Conservation (phyloP, 2,329 filamentous ascomycete species). For the Paraphoma sp. region DNA sequence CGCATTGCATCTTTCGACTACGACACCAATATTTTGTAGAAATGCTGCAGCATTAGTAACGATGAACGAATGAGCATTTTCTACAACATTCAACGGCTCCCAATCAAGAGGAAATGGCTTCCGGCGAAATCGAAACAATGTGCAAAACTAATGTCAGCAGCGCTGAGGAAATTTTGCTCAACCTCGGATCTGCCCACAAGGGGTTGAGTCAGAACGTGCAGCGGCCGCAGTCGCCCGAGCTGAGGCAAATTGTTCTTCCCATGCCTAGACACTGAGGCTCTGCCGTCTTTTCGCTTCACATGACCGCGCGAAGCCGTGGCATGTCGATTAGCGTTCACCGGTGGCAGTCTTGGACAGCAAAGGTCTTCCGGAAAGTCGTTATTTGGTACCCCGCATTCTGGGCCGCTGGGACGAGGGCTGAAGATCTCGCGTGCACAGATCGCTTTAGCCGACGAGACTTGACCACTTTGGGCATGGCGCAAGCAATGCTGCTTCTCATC, state of each 20-base stretch:
- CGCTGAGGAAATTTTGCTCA: neutral
- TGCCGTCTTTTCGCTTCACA: neutral
- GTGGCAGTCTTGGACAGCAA: neutral
- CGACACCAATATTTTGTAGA: no score
- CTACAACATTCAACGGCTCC: no score
- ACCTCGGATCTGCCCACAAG: neutral
- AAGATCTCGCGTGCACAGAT: neutral
- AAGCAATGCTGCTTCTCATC: neutral
- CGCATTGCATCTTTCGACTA: no score
- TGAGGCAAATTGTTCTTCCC: neutral
- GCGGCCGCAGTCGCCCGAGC: neutral
- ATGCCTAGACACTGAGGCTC: neutral
- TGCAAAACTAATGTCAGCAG: neutral
- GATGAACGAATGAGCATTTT: no score
- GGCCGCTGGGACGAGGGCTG: neutral
- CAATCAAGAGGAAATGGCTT: no score
- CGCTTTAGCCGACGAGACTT: neutral
- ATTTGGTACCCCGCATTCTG: conserved; percentile 1
- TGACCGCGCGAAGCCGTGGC: neutral
- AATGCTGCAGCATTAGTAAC: no score
- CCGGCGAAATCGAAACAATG: no score
- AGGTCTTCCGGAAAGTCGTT: neutral
- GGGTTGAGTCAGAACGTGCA: neutral
- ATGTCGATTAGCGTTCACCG: neutral
- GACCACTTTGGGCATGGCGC: neutral